Evolutionary conservation across 2,329 filamentous ascomycete species (phyloP).

Genomic region (Cladosporium austrohemisphaericum): DNA sequence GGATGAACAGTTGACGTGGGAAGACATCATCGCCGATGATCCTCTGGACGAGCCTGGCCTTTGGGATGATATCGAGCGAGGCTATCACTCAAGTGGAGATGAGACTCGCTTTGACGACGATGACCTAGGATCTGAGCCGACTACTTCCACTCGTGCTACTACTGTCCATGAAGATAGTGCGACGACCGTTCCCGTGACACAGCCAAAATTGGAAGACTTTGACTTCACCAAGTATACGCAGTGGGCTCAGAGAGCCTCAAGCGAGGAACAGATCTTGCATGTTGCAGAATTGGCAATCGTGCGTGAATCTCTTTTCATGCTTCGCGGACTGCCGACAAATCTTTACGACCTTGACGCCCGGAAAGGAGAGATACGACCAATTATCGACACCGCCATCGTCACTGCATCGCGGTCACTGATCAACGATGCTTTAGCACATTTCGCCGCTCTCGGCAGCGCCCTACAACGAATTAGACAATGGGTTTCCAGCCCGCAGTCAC

Average conservation of each 20-base stretch:
- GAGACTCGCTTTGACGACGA: slow-evolving; percentile 41
- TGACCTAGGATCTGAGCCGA: slow-evolving; percentile 24
- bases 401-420: slow-evolving; percentile 12
- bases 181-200: slow-evolving; percentile 32
- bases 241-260: not conserved
- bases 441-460: slow-evolving; percentile 47
- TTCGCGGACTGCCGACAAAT: slow-evolving; percentile 71
- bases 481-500: slow-evolving; percentile 32
- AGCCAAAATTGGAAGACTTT: slow-evolving; percentile 29
- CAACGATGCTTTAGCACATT: slow-evolving; percentile 25
- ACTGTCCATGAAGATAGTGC: slow-evolving; percentile 37
- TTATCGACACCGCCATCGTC: slow-evolving; percentile 19
- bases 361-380: slow-evolving; percentile 10
- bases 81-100: slow-evolving; percentile 61
- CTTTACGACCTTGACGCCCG: slow-evolving; percentile 54
- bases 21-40: slow-evolving; percentile 72
- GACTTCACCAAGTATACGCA: slow-evolving; percentile 35
- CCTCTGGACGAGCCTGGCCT: slow-evolving; percentile 65
- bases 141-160: slow-evolving; percentile 32
- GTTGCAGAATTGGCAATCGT: slow-evolving; percentile 70
- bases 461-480: slow-evolving; percentile 50
- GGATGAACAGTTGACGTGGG: slow-evolving; percentile 60
- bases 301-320: slow-evolving; percentile 80
- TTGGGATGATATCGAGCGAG: slow-evolving; percentile 69
- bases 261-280: not conserved